Conservation (phyloP, 805 yeast species). For the Candida koratica region DNA sequence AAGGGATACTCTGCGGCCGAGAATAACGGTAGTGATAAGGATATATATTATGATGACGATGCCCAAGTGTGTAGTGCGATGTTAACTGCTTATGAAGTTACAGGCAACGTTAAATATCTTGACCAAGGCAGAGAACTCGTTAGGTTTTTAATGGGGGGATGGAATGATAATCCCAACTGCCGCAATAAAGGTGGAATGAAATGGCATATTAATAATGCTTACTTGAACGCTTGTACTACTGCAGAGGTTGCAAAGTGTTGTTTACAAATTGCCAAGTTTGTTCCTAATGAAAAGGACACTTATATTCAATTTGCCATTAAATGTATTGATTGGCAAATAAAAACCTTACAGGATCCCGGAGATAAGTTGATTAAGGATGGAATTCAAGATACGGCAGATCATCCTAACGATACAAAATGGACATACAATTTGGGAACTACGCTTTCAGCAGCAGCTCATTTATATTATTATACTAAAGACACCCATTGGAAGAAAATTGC, state of each 20-base stretch:
- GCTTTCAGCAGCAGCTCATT: slow-evolving; percentile 47
- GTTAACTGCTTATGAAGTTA: slow-evolving; percentile 64
- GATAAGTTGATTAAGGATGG: slow-evolving; percentile 64
- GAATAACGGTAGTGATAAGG: slow-evolving; percentile 54
- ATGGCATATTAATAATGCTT: slow-evolving; percentile 62
- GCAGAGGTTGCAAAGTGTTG: slow-evolving; percentile 65
- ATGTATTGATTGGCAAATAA: slow-evolving; percentile 56
- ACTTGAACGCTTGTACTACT: slow-evolving; percentile 63
- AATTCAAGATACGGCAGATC: slow-evolving; percentile 41
- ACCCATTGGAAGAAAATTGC: slow-evolving; percentile 47
- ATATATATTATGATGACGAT: slow-evolving; percentile 70
- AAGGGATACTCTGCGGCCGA: slow-evolving; percentile 66
- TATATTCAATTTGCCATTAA: slow-evolving; percentile 57
- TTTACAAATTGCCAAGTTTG: slow-evolving; percentile 50
- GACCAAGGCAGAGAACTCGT: slow-evolving; percentile 56
- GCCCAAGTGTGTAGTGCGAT: slow-evolving; percentile 69
- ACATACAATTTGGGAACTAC: slow-evolving; percentile 69
- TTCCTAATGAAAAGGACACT: slow-evolving; percentile 44
- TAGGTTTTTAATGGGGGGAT: slow-evolving; percentile 61
- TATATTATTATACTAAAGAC: slow-evolving; percentile 50
- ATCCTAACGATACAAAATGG: slow-evolving; percentile 52
- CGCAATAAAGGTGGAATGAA: slow-evolving; percentile 55
- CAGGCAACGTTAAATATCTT: slow-evolving; percentile 50
- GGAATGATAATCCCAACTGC: slow-evolving; percentile 43
- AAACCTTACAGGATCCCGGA: slow-evolving; percentile 46